These are phyloP conservation scores for Malania oleifera DNA, from an alignment of 164 flowering plant species.

Conservation along the genomic window DNA sequence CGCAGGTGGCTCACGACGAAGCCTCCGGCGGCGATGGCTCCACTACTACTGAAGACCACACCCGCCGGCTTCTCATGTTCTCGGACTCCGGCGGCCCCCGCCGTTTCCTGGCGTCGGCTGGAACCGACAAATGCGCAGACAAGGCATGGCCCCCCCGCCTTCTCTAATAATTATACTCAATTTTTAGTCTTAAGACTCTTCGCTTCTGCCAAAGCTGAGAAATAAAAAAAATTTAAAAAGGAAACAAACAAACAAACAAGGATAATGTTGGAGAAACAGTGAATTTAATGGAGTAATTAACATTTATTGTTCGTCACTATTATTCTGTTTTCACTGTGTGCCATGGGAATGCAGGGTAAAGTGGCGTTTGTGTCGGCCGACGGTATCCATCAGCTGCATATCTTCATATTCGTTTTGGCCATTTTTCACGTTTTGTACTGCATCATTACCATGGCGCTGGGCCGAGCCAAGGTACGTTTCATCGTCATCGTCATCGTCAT, in stretches of 20 bases:
- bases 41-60: constrained; percentile 11
- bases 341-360: constrained; percentile 49
- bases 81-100: constrained; percentile 15
- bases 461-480: constrained; percentile 48
- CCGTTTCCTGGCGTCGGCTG: constrained; percentile 32
- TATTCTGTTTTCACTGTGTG: background rate
- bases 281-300: too few relatives aligned
- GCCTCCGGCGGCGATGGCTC: too few relatives aligned
- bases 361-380: constrained; percentile 44
- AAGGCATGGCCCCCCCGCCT: constrained; percentile 18
- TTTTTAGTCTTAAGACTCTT: too few relatives aligned
- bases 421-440: constrained; percentile 59
- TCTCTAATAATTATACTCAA: too few relatives aligned
- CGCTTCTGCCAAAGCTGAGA: too few relatives aligned
- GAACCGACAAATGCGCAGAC: constrained; percentile 32
- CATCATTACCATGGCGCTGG: constrained; percentile 48
- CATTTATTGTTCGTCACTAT: background rate
- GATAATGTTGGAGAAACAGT: too few relatives aligned
- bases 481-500: background rate
- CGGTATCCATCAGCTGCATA: constrained; percentile 69
- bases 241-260: background rate
- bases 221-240: too few relatives aligned
- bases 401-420: constrained; percentile 66
- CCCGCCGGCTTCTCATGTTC: constrained; percentile 36
- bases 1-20: background rate